Conservation (phyloP, 495 filamentous ascomycete genomes). For the Penicillium desertorum region DNA sequence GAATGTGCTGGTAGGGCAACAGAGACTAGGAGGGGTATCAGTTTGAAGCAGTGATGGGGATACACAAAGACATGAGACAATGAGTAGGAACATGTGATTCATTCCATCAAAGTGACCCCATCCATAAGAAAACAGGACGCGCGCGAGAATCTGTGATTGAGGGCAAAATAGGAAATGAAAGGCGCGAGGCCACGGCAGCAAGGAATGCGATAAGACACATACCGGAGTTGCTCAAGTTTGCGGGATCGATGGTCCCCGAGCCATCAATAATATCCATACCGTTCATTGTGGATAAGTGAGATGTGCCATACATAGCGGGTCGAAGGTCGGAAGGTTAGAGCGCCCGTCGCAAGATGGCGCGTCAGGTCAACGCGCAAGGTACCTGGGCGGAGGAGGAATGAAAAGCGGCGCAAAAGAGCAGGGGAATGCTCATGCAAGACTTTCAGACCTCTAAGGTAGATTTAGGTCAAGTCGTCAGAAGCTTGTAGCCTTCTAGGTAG, state of each 20-base stretch:
- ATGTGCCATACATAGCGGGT: conserved; percentile 58
- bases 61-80: conserved; percentile 10
- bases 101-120: background rate
- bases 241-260: conserved; percentile 78
- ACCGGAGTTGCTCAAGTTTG: conserved; percentile 66
- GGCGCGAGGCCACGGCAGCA: conserved; percentile 23
- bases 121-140: background rate
- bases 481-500: conserved; percentile 18
- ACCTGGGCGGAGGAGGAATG: conserved; percentile 17
- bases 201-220: conserved; percentile 29
- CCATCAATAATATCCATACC: conserved; percentile 67
- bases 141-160: conserved; percentile 5
- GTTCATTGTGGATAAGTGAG: conserved; percentile 56
- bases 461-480: conserved; percentile 20
- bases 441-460: conserved; percentile 20
- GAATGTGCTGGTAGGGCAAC: conserved; percentile 44
- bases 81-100: background rate
- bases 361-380: conserved; percentile 35
- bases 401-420: conserved; percentile 28
- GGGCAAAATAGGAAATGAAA: conserved; percentile 2
- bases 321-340: conserved; percentile 26
- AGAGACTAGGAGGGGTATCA: conserved; percentile 46
- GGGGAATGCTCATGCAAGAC: conserved; percentile 32
- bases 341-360: conserved; percentile 41
- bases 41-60: conserved; percentile 34